Base-by-base conservation (phyloP, 2,329 filamentous ascomycete genomes). In the Seiridium unicorne region DNA sequence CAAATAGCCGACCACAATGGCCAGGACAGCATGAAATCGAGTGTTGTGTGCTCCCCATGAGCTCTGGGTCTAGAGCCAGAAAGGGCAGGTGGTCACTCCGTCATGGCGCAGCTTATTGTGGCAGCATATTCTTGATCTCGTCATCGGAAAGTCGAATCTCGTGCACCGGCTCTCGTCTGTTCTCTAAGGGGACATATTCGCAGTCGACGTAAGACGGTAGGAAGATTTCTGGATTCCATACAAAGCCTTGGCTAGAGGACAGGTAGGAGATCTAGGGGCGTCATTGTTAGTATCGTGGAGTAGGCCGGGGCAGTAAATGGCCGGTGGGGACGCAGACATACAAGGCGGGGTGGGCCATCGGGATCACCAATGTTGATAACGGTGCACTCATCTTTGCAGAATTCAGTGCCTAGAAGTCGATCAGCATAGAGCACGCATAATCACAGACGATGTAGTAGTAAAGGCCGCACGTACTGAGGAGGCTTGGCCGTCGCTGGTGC, bases 201-300 rank as follows among this genome's bases (percentile, higher is more conserved):
- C 84, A 87, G 74, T 91, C 89, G 68, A 89, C 79, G 72, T 92
- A 92, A 6, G 89, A 91, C 1, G 90, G 90, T 1, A 93, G 83
- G 76, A 93, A 93, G 73, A 93, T 91, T 72, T 93, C 90, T 73
- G 90, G 90, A 74, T 93, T 93, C 90, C 90, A 94, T 62, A 88
- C 86, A 70, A 92, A 94, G 60, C 90, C 90, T 75, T 94, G 90
- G 69, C 87, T 90, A 5, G 88, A 89, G 62, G 90, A 88, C 55
- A 93, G 85, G 72, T 92, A 94, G 31, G 89, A 91, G 64, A 93
- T 92, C 89, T 92, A 66, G 54, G 31, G 11, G 10, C 38, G 53
- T 13, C 47, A 18, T n/a, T 54, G 57, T n/a, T 48, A 53, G 6
- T 11, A n/a, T 13, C 11, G n/a, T 51, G 11, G 18, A 44, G 18